These are phyloP conservation scores for Fusarium keratoplasticum DNA, from an alignment of 2,329 filamentous ascomycete species.

Conservation along the genomic window DNA sequence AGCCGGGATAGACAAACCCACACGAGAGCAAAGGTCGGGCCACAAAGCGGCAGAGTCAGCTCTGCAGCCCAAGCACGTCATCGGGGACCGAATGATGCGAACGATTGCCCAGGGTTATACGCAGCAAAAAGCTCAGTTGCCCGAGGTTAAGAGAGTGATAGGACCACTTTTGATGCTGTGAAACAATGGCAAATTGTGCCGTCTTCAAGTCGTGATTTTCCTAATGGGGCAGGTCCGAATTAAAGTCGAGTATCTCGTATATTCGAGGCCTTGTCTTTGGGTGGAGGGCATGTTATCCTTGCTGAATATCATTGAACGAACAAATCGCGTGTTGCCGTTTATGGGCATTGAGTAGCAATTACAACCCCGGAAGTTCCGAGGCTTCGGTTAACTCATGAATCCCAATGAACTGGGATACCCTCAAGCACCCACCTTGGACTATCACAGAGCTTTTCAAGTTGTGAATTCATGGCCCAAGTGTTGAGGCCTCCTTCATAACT, in stretches of 20 bases:
- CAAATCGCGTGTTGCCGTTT: not conserved
- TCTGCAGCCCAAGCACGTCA: slow-evolving; percentile 7
- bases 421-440: not conserved
- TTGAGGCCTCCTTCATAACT: not conserved
- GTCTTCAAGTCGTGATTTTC: slow-evolving; percentile 1
- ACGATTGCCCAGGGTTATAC: not conserved
- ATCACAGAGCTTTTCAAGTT: not conserved
- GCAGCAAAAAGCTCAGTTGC: not conserved
- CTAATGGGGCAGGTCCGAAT: not conserved
- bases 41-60: not conserved
- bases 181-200: not conserved
- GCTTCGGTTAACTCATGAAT: not conserved
- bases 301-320: not conserved
- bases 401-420: not conserved
- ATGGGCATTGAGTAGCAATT: not conserved
- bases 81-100: not conserved
- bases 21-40: not conserved
- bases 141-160: not conserved
- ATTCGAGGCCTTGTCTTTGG: not conserved
- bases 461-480: too few relatives aligned
- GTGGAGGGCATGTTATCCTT: not conserved
- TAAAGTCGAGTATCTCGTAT: not conserved
- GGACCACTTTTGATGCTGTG: not conserved
- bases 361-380: not conserved
- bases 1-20: slow-evolving; percentile 8